Evolutionary conservation across 1,284 basidiomycete genomes (phyloP), one percentile per base, ranked within the genome.

Genomic region (Rhodotorula mucilaginosa): DNA sequence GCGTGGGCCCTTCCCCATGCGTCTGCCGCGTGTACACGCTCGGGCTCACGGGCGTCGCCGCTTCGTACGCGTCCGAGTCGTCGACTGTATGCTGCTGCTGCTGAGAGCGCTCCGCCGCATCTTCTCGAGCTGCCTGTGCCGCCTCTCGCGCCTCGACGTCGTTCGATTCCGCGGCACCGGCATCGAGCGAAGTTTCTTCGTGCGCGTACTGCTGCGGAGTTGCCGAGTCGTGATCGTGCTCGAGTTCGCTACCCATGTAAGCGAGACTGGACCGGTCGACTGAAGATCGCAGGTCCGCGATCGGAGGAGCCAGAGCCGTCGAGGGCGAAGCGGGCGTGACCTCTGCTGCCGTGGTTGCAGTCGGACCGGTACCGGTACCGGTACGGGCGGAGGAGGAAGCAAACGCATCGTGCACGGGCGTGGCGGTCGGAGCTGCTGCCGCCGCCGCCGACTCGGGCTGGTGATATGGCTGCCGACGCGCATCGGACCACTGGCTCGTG

Each of bases 191-290:
- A 34, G 8, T 5, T 34, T 34, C 34, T 34, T 44, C 39, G 10
- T 44, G 39, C 39, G 39, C 39, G 39, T 44, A 2, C 39, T 56
- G 54, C 54, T n/a, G 23, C 48, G 18, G 48, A 49, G 23, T 23
- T 8, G 48, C 23, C 18, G 23, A 7, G 48, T 19, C 48, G 19
- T 49, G 48, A 16, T 60, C 44, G 21, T 29, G 49, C 44, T 64
- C 57, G 18, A 8, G 23, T 19, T 64, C 19, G 29, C 57, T 69
- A 19, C 66, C 72, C 56, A 73, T 59, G 63, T 73, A 73, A 0
- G 72, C 72, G 19, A 73, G 58, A 23, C 62, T 65, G 7, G 72
- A 64, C 4, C 72, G 65, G 51, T 73, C 58, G 1, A 47, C 58
- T 15, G 56, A 39, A 46, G 52, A 66, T 10, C 63, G 63, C 12